Conservation (phyloP, 2,329 filamentous ascomycete species). For the Aspergillus quadricinctus region DNA sequence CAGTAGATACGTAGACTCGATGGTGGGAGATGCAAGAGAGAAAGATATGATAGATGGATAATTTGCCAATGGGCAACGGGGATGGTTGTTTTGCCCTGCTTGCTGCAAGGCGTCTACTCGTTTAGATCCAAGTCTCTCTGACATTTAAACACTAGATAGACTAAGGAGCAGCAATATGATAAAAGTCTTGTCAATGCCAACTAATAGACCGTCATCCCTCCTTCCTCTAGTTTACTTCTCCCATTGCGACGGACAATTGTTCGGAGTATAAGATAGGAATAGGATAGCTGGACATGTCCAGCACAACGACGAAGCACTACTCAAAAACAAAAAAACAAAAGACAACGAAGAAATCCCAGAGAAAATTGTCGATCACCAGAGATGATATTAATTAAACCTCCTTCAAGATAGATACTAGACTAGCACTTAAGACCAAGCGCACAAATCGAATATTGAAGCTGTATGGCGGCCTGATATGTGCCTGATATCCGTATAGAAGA, state of each 20-base stretch:
- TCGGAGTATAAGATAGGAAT: background rate
- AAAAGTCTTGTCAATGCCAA: too few relatives aligned
- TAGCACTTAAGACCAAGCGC: background rate
- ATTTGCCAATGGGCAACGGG: background rate
- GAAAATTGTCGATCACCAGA: background rate
- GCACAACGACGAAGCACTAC: too few relatives aligned
- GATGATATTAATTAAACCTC: background rate
- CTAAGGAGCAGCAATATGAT: background rate
- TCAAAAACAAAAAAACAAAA: background rate
- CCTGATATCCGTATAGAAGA: constrained; percentile 9
- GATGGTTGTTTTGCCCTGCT: background rate
- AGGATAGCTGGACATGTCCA: background rate
- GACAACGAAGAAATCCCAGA: background rate
- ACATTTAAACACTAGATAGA: background rate
- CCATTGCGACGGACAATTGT: background rate
- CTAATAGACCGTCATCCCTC: background rate
- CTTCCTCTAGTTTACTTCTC: background rate
- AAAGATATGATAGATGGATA: background rate
- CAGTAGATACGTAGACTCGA: background rate
- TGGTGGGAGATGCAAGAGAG: background rate
- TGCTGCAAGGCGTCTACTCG: background rate
- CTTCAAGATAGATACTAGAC: background rate
- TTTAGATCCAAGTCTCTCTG: background rate
- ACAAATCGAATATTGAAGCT: constrained; percentile 4
- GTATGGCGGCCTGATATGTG: constrained; percentile 25